A percentile compares a stretch with the other conserved stretches of the same genome.
These are phyloP conservation scores for Debaryomyces castellii DNA, from an alignment of 805 yeast species.

Conservation along the genomic window DNA sequence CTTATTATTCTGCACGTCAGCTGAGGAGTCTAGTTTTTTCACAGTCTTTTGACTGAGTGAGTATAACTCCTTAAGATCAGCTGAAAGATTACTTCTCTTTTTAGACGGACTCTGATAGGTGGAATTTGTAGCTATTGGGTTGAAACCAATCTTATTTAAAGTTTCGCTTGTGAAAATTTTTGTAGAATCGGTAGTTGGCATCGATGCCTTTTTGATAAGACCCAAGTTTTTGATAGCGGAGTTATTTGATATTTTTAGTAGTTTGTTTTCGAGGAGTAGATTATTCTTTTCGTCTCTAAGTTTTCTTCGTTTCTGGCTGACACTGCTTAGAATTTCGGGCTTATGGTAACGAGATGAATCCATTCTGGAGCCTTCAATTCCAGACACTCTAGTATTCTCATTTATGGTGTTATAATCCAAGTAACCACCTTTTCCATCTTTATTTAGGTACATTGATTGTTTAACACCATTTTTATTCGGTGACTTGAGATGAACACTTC, in stretches of 20 bases:
- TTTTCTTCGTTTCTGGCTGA: slow-evolving; percentile 34
- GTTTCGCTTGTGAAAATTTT: slow-evolving; percentile 41
- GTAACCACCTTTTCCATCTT: slow-evolving; percentile 13
- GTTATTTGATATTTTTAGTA: slow-evolving; percentile 19
- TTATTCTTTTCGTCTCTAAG: slow-evolving; percentile 27
- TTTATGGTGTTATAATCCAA: slow-evolving; percentile 18
- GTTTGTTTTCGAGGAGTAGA: slow-evolving; percentile 36
- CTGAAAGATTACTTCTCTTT: slow-evolving; percentile 6
- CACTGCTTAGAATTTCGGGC: slow-evolving; percentile 43
- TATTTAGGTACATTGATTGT: slow-evolving; percentile 40
- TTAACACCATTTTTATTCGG: slow-evolving; percentile 38
- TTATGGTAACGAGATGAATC: slow-evolving; percentile 41
- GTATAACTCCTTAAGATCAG: slow-evolving; percentile 19
- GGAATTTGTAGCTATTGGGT: slow-evolving; percentile 38
- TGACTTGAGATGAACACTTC: slow-evolving; percentile 55
- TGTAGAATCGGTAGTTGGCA: slow-evolving; percentile 4
- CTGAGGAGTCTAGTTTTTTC: slow-evolving; percentile 15
- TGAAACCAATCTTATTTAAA: slow-evolving; percentile 48
- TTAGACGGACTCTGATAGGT: slow-evolving; percentile 11
- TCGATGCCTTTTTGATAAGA: slow-evolving; percentile 11
- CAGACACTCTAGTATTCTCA: slow-evolving; percentile 22
- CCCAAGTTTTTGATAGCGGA: slow-evolving; percentile 20
- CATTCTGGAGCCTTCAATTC: slow-evolving; percentile 13
- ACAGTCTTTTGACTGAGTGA: slow-evolving; percentile 18
- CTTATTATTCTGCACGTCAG: slow-evolving; percentile 14